A percentile compares a stretch with the other conserved stretches of the same genome.
Conservation (phyloP, 768 basidiomycete species). For the Artomyces pyxidatus region DNA sequence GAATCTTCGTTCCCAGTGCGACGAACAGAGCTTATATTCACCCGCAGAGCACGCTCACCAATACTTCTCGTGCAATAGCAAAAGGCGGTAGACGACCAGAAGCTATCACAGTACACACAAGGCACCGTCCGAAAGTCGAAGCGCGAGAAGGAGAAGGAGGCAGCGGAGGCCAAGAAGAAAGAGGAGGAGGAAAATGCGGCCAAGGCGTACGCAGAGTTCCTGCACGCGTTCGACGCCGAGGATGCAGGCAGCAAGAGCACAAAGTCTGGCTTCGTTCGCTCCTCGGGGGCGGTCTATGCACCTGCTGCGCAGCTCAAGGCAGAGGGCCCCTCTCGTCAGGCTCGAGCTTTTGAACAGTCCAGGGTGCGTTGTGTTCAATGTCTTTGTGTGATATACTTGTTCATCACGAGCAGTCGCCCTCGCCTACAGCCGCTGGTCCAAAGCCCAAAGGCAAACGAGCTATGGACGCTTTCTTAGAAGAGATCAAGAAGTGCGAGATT, state of each 20-base stretch:
- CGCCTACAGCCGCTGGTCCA: conserved; percentile 39
- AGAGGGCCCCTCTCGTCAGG: conserved; percentile 23
- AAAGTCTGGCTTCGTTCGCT: conserved; percentile 54
- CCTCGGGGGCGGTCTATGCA: conserved; percentile 41
- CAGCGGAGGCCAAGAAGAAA: conserved; percentile 80
- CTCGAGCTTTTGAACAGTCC: conserved; percentile 26
- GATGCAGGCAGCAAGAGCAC: conserved; percentile 41
- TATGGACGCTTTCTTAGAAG: conserved; percentile 94
- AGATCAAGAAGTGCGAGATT: conserved; percentile 74
- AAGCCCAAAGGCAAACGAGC: conserved; percentile 91
- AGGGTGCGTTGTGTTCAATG: conserved; percentile 18
- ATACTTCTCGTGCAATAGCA: conserved; percentile 48
- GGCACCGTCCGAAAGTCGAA: conserved; percentile 86
- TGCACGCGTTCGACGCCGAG: conserved; percentile 78
- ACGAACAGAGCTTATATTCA: conserved; percentile 61
- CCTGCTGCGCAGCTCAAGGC: conserved; percentile 22
- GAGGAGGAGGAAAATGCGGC: conserved; percentile 79
- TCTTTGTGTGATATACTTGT: conserved; percentile 3
- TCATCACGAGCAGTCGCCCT: conserved; percentile 44
- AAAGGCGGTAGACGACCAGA: conserved; percentile 80
- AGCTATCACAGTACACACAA: conserved; percentile 77
- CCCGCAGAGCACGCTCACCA: conserved; percentile 50
- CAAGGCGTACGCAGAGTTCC: conserved; percentile 74
- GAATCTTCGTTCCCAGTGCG: conserved; percentile 87
- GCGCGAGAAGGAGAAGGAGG: conserved; percentile 87